A percentile compares a stretch with the other conserved stretches of the same genome.
Conservation (phyloP, 192 early-diverging fungal species). For the Lobulomyces angularis region DNA sequence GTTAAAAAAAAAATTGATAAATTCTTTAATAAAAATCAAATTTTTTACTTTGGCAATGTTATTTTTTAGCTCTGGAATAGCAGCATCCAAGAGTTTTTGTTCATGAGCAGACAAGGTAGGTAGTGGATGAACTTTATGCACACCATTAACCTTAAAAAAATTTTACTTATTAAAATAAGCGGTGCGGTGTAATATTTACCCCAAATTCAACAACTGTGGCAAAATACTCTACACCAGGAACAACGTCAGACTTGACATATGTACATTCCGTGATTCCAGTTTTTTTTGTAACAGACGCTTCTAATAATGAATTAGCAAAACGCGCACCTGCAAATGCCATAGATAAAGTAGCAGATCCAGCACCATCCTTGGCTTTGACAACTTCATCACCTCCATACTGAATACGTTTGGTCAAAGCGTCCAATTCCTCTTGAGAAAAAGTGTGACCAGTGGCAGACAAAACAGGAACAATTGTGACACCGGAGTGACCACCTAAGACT, state of each 20-base stretch:
- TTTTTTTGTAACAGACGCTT: slow-evolving; percentile 37
- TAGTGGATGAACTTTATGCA: slow-evolving; percentile 37
- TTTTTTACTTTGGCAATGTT: slow-evolving; percentile 41
- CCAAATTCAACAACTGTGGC: slow-evolving; percentile 47
- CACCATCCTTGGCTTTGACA: slow-evolving; percentile 55
- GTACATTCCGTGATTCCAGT: slow-evolving; percentile 46
- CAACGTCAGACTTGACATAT: slow-evolving; percentile 34
- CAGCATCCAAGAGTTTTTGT: slow-evolving; percentile 39
- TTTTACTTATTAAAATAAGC: slow-evolving; percentile 5
- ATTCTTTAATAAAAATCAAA: background rate
- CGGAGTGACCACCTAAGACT: slow-evolving; percentile 60
- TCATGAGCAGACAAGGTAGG: slow-evolving; percentile 35
- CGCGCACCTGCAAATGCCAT: slow-evolving; percentile 52
- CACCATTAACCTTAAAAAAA: slow-evolving; percentile 30
- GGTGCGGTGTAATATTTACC: slow-evolving; percentile 11
- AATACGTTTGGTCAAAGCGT: slow-evolving; percentile 46
- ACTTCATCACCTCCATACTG: slow-evolving; percentile 60
- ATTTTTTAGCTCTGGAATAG: slow-evolving; percentile 41
- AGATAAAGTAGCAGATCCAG: slow-evolving; percentile 43
- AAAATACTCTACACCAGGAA: slow-evolving; percentile 42
- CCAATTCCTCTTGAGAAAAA: slow-evolving; percentile 39
- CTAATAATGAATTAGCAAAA: slow-evolving; percentile 41
- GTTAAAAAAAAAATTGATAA: no score
- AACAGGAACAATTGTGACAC: slow-evolving; percentile 50
- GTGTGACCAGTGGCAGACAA: slow-evolving; percentile 25